These are phyloP conservation scores for Xylariaceae sp. DNA, from an alignment of 2,329 filamentous ascomycete genomes.

Conservation along the genomic window DNA sequence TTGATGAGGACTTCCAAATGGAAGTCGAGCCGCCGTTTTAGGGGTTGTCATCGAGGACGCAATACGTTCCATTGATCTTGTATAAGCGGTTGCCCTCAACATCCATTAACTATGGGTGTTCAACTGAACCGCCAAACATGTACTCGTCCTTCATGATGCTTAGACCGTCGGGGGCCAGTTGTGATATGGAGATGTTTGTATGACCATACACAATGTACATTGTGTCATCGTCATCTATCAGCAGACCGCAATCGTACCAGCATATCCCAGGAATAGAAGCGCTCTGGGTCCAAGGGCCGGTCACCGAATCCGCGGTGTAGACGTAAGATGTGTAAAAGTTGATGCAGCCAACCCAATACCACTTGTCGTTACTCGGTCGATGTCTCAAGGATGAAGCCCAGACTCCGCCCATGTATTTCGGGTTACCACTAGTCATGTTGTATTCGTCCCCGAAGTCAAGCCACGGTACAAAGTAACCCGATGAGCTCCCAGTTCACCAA, in stretches of 20 bases:
- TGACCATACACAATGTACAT: slow-evolving; percentile 57
- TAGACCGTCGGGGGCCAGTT: slow-evolving; percentile 46
- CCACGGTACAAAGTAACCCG: slow-evolving; percentile 33
- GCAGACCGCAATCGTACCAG: slow-evolving; percentile 54
- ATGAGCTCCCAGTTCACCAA: slow-evolving; percentile 43
- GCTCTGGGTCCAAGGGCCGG: slow-evolving; percentile 42
- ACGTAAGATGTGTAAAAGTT: slow-evolving; percentile 49
- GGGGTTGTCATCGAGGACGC: slow-evolving; percentile 48
- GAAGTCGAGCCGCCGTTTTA: slow-evolving; percentile 41
- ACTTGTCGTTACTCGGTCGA: slow-evolving; percentile 17
- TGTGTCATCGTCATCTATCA: slow-evolving; percentile 55
- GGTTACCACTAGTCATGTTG: slow-evolving; percentile 9
- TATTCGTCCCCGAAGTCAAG: slow-evolving; percentile 18
- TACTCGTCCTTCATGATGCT: slow-evolving; percentile 30
- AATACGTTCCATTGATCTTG: slow-evolving; percentile 53
- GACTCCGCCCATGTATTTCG: slow-evolving; percentile 22
- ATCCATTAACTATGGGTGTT: too few relatives aligned
- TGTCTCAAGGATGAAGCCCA: slow-evolving; percentile 25
- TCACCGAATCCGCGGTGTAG: slow-evolving; percentile 43
- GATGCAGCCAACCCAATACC: slow-evolving; percentile 50
- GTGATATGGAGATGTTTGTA: slow-evolving; percentile 45
- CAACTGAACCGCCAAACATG: too few relatives aligned
- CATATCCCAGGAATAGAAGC: slow-evolving; percentile 38
- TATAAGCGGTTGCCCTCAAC: slow-evolving; percentile 44
- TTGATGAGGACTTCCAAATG: slow-evolving; percentile 55